Base-by-base conservation (phyloP, 106 monocot species). In the Apostasia ramifera region DNA sequence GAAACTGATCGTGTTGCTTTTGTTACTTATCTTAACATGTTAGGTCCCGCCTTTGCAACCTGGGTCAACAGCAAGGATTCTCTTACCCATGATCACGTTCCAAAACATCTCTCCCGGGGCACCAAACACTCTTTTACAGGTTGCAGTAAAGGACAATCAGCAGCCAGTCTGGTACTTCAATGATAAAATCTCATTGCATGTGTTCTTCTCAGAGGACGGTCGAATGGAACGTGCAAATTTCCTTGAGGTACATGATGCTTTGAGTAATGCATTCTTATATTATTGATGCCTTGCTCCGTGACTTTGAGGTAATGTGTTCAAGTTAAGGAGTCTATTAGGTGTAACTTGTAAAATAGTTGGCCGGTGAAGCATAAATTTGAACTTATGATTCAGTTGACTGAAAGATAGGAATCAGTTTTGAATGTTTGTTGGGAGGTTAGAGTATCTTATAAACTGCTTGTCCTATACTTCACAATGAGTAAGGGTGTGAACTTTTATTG, bases 61-160 rank as follows among this genome's bases (percentile, higher is more conserved):
- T 67, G 87, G 89, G 13, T 63, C 84, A 13, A 87, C 90, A 66
- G 79, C 87, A 1, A 83, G 77, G 39, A 93, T 87, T 2, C 87
- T 93, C 66, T 71, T 98, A 44, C 97, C 92, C 5, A 93, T 98
- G 93, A 74, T 84, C 63, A 41, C 77, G 51, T 98, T 87, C 70
- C 92, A 98, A 80, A 98, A 98, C 59, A 7, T 98, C 56, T 83
- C 78, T 10, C 70, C 93, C 61, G 97, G 90, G 14, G 83, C 93
- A 26, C 89, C 97, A 53, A 93, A 26, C 72, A 65, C 85, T 7
- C 74, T 98, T 53, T 46, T 98, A 61, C 97, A 98, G 83, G 85
- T 98, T 77, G 97, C 97, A n/a, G 97, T 98, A 51, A 98, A 98
- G 80, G 93, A 98, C 62, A 98, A 80, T 76, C 97, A 98, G 71